Percentiles rank a stretch among this genome's conserved stretches.
phyloP scores from a whole-genome alignment of 1,284 basidiomycete genomes.

The Cryptococcus jaspeensis region DNA sequence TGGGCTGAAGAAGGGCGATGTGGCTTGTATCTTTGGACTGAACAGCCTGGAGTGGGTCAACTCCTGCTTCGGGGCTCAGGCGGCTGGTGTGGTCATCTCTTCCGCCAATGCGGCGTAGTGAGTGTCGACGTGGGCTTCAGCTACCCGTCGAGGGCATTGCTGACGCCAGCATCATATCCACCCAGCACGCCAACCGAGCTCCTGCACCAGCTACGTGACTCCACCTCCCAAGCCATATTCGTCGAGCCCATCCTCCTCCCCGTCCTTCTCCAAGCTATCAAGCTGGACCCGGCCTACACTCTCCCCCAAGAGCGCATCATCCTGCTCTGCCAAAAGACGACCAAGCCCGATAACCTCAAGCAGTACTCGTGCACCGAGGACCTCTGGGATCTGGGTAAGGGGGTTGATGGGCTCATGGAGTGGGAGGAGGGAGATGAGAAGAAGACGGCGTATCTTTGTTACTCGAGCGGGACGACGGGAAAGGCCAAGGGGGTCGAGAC shows the following conservation, averaged over 20 bases:
- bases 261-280: conserved; percentile 27
- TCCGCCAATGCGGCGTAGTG: conserved; percentile 47
- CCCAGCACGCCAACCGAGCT: conserved; percentile 45
- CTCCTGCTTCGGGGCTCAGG: conserved; percentile 58
- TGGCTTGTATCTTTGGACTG: conserved; percentile 44
- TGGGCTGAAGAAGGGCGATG: conserved; percentile 38
- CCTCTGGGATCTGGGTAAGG: conserved; percentile 19
- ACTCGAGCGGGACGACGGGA: conserved; percentile 60
- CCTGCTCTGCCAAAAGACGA: conserved; percentile 25
- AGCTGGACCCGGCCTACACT: conserved; percentile 13
- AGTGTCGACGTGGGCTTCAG: conserved; percentile 53
- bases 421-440: conserved; percentile 19
- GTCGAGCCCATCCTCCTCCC: conserved; percentile 58
- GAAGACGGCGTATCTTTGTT: conserved; percentile 59
- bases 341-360: conserved; percentile 16
- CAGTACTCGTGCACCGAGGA: conserved; percentile 22
- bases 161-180: neutral
- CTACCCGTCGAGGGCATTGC: neutral
- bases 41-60: conserved; percentile 67
- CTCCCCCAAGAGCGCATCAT: conserved; percentile 26
- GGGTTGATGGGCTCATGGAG: conserved; percentile 10
- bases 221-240: conserved; percentile 59
- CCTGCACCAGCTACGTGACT: conserved; percentile 55
- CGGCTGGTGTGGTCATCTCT: conserved; percentile 35
- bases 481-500: conserved; percentile 55